phyloP scores from a whole-genome alignment of 129 eudicot species.

The Pulicaria dysenterica region DNA sequence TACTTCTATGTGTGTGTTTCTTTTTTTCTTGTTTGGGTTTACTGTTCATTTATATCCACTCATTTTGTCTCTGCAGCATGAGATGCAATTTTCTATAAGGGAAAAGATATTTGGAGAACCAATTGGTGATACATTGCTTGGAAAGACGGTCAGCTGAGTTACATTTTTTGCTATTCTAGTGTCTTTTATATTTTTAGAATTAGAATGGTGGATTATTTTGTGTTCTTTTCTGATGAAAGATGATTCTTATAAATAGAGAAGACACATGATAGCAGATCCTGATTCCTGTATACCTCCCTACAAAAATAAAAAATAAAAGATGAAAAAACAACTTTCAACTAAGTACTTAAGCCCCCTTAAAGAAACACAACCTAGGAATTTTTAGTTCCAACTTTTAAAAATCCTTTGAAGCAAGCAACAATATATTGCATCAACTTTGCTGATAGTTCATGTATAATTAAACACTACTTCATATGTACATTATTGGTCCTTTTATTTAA shows the following conservation, averaged over 20 bases:
- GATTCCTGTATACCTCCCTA: constrained; percentile 7
- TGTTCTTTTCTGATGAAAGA: neutral
- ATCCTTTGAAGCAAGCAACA: too few relatives aligned
- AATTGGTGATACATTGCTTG: constrained; percentile 67
- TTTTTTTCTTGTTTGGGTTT: neutral
- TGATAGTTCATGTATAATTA: too few relatives aligned
- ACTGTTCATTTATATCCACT: neutral
- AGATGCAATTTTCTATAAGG: constrained; percentile 72
- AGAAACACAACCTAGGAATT: too few relatives aligned
- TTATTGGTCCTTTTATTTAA: too few relatives aligned
- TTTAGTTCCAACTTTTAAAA: too few relatives aligned
- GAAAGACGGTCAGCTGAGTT: constrained; percentile 65
- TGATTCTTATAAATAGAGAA: neutral
- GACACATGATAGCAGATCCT: constrained; percentile 1
- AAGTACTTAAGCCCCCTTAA: neutral
- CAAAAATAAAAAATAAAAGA: neutral
- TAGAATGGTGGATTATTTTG: constrained; percentile 13
- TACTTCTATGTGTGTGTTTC: neutral
- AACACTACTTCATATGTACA: too few relatives aligned
- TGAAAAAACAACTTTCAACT: neutral
- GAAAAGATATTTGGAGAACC: constrained; percentile 77
- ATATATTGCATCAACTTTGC: too few relatives aligned
- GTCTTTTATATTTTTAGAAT: constrained; percentile 1
- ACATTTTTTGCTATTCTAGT: neutral
- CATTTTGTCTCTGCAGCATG: constrained; percentile 45